phyloP scores from a whole-genome alignment of 176 grass and related monocot genomes.

The Cenchrus fungigraminus region DNA sequence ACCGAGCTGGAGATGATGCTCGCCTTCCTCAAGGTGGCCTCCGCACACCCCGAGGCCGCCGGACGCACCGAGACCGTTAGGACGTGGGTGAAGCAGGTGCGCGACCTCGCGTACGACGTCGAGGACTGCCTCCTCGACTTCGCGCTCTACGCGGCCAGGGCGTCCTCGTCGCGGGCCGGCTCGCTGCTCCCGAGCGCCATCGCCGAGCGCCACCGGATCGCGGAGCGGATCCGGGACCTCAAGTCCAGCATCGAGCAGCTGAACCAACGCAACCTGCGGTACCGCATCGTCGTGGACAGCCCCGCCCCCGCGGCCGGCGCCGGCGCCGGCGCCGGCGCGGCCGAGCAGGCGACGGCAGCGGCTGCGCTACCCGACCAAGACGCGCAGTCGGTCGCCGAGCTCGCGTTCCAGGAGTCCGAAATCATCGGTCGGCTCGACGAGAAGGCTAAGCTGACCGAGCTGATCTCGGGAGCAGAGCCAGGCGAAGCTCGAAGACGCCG shows the following conservation, averaged over 20 bases:
- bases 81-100: conserved; percentile 47
- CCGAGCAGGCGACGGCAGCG: not conserved
- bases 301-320: not conserved
- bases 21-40: conserved; percentile 15
- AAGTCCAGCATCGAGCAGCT: conserved; percentile 36
- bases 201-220: conserved; percentile 30
- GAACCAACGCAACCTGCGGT: conserved; percentile 23
- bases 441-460: not conserved
- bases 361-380: not conserved
- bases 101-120: conserved; percentile 44
- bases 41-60: not conserved
- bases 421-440: conserved; percentile 13
- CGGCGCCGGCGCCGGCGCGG: too few relatives aligned
- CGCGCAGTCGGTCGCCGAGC: not conserved
- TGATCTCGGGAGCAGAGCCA: not conserved
- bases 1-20: conserved; percentile 52
- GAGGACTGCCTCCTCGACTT: conserved; percentile 52
- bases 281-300: conserved; percentile 3
- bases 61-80: not conserved
- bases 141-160: conserved; percentile 3
- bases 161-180: not conserved
- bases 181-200: not conserved
- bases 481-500: not conserved
- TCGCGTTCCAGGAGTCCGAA: not conserved
- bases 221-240: conserved; percentile 24